phyloP scores from a whole-genome alignment of 2,329 filamentous ascomycete species.

The Beauveria varroae region DNA sequence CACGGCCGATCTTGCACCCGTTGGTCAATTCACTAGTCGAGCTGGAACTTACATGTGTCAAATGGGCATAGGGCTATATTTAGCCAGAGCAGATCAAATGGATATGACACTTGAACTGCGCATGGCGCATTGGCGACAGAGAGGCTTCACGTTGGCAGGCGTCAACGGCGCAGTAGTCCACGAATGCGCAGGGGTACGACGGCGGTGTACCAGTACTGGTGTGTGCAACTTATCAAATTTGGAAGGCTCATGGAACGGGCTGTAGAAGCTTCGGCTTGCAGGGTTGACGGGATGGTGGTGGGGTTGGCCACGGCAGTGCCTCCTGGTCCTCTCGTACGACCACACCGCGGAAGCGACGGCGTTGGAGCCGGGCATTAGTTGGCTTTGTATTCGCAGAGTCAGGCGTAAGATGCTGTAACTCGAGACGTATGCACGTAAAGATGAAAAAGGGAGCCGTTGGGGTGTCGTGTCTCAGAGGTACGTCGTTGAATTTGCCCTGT shows the following conservation, averaged over 20 bases:
- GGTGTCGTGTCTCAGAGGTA: conserved; percentile 4
- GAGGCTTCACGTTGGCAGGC: neutral
- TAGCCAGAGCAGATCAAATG: neutral
- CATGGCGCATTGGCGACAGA: neutral
- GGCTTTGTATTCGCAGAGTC: neutral
- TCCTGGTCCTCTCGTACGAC: neutral
- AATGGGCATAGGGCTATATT: neutral
- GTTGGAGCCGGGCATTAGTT: conserved; percentile 1
- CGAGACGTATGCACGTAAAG: neutral
- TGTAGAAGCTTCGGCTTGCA: conserved; percentile 5
- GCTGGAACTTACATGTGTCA: neutral
- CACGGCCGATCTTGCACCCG: neutral
- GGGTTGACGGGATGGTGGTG: neutral
- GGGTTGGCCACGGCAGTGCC: neutral
- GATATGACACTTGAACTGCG: neutral
- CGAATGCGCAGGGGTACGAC: neutral
- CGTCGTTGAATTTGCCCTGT: conserved; percentile 3
- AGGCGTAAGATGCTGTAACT: conserved; percentile 5
- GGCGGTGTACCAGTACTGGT: neutral
- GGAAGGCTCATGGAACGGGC: conserved; percentile 5
- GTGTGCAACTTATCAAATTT: neutral
- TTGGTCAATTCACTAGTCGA: neutral
- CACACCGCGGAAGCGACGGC: neutral
- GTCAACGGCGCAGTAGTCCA: neutral
- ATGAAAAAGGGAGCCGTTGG: neutral